Evolutionary conservation across 257 asterid species (phyloP).

Genomic region (Primulina eburnea): DNA sequence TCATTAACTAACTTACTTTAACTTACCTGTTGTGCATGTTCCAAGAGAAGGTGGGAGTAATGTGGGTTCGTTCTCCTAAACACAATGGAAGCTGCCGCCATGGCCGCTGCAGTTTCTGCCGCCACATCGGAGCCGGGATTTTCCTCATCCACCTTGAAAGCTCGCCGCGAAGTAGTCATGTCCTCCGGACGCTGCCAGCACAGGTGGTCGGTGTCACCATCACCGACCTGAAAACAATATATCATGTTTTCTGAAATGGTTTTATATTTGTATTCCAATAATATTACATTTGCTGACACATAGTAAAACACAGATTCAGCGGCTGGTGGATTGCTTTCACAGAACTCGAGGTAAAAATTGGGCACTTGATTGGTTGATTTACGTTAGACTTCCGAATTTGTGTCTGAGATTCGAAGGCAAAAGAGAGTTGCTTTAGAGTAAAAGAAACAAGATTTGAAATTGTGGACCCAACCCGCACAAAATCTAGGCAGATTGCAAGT

Average conservation of each 20-base stretch:
- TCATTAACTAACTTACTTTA: slow-evolving; percentile 31
- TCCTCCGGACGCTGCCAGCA: slow-evolving; percentile 83
- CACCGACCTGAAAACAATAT: slow-evolving; percentile 56
- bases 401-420: slow-evolving; percentile 27
- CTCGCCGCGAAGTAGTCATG: slow-evolving; percentile 69
- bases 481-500: slow-evolving; percentile 21
- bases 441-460: slow-evolving; percentile 18
- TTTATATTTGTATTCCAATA: too few relatives aligned
- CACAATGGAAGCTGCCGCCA: slow-evolving; percentile 66
- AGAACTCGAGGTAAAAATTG: slow-evolving; percentile 26
- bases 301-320: background rate
- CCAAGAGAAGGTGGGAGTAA: slow-evolving; percentile 62
- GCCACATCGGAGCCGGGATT: slow-evolving; percentile 69
- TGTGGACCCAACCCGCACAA: slow-evolving; percentile 37
- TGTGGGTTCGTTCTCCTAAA: slow-evolving; percentile 62
- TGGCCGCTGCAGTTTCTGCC: slow-evolving; percentile 68
- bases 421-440: slow-evolving; percentile 2
- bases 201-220: slow-evolving; percentile 70
- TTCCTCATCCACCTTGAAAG: slow-evolving; percentile 54
- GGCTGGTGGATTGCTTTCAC: slow-evolving; percentile 16
- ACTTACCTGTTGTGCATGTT: slow-evolving; percentile 62
- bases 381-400: background rate
- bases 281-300: too few relatives aligned
- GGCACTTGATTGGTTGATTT: slow-evolving; percentile 14
- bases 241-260: background rate